Conservation (phyloP, 306 rosid genomes). For the Cucurbita argyrosperma region DNA sequence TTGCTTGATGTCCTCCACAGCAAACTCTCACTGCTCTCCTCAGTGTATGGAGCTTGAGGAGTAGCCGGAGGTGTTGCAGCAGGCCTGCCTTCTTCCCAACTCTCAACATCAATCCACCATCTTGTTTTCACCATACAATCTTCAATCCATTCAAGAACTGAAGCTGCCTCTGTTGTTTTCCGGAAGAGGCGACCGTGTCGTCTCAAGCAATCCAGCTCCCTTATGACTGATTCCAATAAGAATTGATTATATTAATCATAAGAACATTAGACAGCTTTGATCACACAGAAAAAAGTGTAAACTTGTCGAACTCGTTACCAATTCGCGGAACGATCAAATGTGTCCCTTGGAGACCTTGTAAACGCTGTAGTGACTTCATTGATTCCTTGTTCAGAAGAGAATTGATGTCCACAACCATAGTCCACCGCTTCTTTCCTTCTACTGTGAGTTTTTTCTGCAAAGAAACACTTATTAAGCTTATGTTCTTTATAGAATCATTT, state of each 20-base stretch:
- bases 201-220: conserved; percentile 51
- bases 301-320: conserved; percentile 26
- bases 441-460: conserved; percentile 29
- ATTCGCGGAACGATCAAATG: conserved; percentile 57
- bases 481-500: conserved; percentile 1
- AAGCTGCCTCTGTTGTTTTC: conserved; percentile 45
- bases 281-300: not conserved
- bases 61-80: conserved; percentile 47
- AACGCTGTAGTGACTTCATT: conserved; percentile 62
- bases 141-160: conserved; percentile 62
- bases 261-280: not conserved
- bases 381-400: conserved; percentile 73
- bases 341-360: conserved; percentile 71
- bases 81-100: conserved; percentile 42
- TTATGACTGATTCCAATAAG: conserved; percentile 29
- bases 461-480: conserved; percentile 1
- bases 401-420: conserved; percentile 52
- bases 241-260: not conserved
- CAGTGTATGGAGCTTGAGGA: conserved; percentile 24
- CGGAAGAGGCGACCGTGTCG: conserved; percentile 32
- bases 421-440: conserved; percentile 42
- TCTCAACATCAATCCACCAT: conserved; percentile 77
- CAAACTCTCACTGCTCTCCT: conserved; percentile 11
- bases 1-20: conserved; percentile 11
- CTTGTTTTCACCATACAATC: conserved; percentile 44